A percentile compares a stretch with the other conserved stretches of the same genome.
phyloP scores from a whole-genome alignment of 345 rosid species.

The Melastoma malabathricum region DNA sequence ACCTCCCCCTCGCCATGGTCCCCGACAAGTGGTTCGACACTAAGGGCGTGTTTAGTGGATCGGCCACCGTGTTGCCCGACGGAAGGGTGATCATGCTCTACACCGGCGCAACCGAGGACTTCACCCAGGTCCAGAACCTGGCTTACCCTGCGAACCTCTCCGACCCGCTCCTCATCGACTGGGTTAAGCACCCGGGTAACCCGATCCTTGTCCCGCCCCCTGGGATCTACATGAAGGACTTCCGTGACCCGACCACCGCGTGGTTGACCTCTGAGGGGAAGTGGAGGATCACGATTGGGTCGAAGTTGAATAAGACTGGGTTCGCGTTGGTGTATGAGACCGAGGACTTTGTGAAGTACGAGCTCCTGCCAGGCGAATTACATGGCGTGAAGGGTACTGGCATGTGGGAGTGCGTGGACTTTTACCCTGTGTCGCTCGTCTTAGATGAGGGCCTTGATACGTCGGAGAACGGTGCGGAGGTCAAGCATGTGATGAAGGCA shows the following conservation, averaged over 20 bases:
- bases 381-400: conserved; percentile 69
- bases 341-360: conserved; percentile 43
- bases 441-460: conserved; percentile 37
- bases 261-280: conserved; percentile 69
- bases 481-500: conserved; percentile 49
- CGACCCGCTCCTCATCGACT: conserved; percentile 61
- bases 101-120: conserved; percentile 65
- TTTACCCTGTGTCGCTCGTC: conserved; percentile 35
- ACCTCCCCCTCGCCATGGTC: conserved; percentile 81
- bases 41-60: conserved; percentile 88
- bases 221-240: conserved; percentile 45
- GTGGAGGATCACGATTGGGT: conserved; percentile 70
- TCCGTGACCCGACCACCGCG: conserved; percentile 96
- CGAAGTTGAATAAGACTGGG: conserved; percentile 60
- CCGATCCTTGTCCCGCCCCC: conserved; percentile 72
- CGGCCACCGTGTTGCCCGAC: conserved; percentile 72
- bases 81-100: conserved; percentile 73
- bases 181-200: conserved; percentile 59
- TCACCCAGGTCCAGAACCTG: conserved; percentile 77
- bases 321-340: conserved; percentile 66
- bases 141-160: conserved; percentile 65
- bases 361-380: conserved; percentile 18
- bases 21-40: conserved; percentile 73
- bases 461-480: conserved; percentile 28
- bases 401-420: conserved; percentile 90